Evolutionary conservation across 306 rosid species (phyloP).

Genomic region (Fagus crenata): DNA sequence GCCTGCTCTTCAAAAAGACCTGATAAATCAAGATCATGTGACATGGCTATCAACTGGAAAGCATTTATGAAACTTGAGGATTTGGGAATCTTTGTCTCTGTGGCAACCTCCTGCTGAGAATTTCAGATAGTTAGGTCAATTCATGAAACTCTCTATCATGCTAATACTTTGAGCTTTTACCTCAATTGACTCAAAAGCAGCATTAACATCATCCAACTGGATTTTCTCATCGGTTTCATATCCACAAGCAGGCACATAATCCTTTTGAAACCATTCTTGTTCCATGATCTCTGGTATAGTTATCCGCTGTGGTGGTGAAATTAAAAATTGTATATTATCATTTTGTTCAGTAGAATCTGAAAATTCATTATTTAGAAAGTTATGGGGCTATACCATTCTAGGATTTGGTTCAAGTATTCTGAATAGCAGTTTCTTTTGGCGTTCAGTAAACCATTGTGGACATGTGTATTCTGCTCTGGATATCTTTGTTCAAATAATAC

Average conservation of each 20-base stretch:
- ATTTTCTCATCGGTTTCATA: conserved; percentile 41
- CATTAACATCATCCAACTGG: conserved; percentile 46
- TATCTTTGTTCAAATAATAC: conserved; percentile 45
- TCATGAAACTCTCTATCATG: conserved; percentile 2
- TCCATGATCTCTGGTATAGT: conserved; percentile 56
- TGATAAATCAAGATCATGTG: conserved; percentile 78
- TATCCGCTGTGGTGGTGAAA: conserved; percentile 47
- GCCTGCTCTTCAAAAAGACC: conserved; percentile 81
- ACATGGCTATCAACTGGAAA: conserved; percentile 78
- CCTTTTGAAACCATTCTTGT: conserved; percentile 68
- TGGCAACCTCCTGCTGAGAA: conserved; percentile 44
- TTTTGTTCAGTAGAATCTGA: conserved; percentile 4
- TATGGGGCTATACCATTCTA: conserved; percentile 43
- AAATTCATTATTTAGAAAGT: neutral
- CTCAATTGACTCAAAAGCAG: conserved; percentile 56
- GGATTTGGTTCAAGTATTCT: conserved; percentile 59
- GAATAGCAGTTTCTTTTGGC: conserved; percentile 60
- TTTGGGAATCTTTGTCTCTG: conserved; percentile 40
- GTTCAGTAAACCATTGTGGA: conserved; percentile 65
- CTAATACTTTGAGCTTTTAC: conserved; percentile 36
- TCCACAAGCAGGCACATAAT: conserved; percentile 50
- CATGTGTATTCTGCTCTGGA: conserved; percentile 55
- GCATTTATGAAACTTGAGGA: conserved; percentile 84
- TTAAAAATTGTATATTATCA: conserved; percentile 12
- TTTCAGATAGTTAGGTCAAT: conserved; percentile 14